Percentiles rank a stretch among this genome's conserved stretches.
Evolutionary conservation across 768 basidiomycete genomes (phyloP).

Genomic region (Boletus pseudo-olivaceus): DNA sequence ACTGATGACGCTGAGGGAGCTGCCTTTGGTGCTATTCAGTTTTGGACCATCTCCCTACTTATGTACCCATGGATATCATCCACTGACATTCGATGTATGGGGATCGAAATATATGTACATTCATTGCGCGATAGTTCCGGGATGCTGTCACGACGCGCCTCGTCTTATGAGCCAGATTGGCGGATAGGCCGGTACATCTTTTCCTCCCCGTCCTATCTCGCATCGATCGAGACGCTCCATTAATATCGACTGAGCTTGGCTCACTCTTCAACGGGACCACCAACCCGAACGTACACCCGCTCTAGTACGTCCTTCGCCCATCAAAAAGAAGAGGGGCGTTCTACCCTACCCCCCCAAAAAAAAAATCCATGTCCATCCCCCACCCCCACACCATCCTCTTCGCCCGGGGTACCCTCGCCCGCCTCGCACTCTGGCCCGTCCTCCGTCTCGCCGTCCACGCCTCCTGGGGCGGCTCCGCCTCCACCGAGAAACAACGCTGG

Average conservation of each 20-base stretch:
- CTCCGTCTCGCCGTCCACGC: conserved; percentile 84
- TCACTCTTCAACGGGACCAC: too few species aligned
- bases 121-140: not conserved
- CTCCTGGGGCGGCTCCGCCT: conserved; percentile 80
- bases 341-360: not conserved
- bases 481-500: conserved; percentile 76
- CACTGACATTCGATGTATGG: not conserved
- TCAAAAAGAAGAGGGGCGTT: not conserved
- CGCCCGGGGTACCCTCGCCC: conserved; percentile 81
- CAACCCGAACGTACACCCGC: not conserved
- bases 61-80: not conserved
- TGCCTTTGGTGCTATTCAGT: too few species aligned
- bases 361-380: conserved; percentile 26
- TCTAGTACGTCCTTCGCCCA: too few species aligned
- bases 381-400: conserved; percentile 61
- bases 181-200: too few species aligned
- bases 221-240: not conserved
- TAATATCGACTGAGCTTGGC: too few species aligned
- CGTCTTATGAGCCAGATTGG: not conserved
- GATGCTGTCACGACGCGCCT: too few species aligned
- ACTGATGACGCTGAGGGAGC: too few species aligned
- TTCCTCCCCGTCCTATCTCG: not conserved
- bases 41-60: too few species aligned
- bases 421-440: conserved; percentile 81
- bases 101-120: not conserved